These are phyloP conservation scores for Claviceps maximensis DNA, from an alignment of 2,329 filamentous ascomycete genomes.

Conservation along the genomic window DNA sequence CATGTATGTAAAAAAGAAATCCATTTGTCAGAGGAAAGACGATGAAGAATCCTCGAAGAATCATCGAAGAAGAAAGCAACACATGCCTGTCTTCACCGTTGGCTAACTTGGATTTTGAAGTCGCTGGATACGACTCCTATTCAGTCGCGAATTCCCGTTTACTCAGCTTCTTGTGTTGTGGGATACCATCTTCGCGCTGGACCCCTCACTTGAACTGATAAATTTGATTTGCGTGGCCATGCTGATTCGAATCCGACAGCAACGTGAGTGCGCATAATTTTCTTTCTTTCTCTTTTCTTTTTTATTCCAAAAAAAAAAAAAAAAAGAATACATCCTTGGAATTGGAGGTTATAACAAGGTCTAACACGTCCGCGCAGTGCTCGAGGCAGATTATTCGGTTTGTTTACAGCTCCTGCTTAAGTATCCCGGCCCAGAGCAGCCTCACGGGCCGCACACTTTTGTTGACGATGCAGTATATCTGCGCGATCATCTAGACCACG, in stretches of 20 bases:
- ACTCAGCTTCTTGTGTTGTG: conserved; percentile 73
- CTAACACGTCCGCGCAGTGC: conserved; percentile 38
- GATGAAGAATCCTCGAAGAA: neutral
- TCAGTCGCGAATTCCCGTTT: conserved; percentile 87
- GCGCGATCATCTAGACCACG: conserved; percentile 45
- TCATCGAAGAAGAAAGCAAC: neutral
- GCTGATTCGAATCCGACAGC: conserved; percentile 84
- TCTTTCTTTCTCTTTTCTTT: neutral
- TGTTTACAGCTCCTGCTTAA: conserved; percentile 72
- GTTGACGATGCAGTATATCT: conserved; percentile 76
- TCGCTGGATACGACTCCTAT: conserved; percentile 86
- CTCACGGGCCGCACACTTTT: conserved; percentile 61
- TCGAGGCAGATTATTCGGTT: conserved; percentile 77
- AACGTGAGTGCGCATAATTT: conserved; percentile 50
- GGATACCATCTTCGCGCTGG: conserved; percentile 84
- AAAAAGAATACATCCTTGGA: too few species aligned
- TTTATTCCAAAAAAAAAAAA: too few species aligned
- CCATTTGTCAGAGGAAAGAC: neutral
- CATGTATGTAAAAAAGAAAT: conserved; percentile 44
- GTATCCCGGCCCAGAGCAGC: conserved; percentile 55
- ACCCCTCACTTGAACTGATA: conserved; percentile 65
- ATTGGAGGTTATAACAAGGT: neutral
- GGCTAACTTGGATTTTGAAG: conserved; percentile 26
- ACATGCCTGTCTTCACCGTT: neutral
- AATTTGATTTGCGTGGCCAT: conserved; percentile 90